Base-by-base conservation (phyloP, 306 rosid genomes). In the Carpinus viminea region DNA sequence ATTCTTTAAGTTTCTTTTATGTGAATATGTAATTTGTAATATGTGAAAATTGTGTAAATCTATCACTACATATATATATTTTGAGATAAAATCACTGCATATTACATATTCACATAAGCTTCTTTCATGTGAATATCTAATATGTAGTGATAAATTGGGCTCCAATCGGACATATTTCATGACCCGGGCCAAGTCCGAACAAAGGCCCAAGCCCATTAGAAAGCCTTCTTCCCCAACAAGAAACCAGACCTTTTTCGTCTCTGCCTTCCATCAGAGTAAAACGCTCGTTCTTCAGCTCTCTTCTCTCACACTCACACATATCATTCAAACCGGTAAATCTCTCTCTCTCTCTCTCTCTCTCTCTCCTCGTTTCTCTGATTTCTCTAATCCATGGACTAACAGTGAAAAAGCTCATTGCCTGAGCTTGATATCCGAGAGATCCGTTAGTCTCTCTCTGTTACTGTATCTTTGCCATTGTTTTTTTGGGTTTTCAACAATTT, bases 201-300 rank as follows among this genome's bases (percentile, higher is more conserved):
- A n/a, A 1, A 41, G 24, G 72, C 51, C 4, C 28, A 41, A 36
- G 51, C 50, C 26, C 31, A 41, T 18, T 2, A 0, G 2, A 38
- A 66, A 10, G 47, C 72, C 72, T 68, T 68, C 72, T 68, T 68
- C 51, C 72, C 26, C 72, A n/a, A 8, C 72, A 68, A 68, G 72
- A 68, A 68, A 68, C 15, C 8, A 7, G 52, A 68, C 48, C 51
- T 43, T 68, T 65, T 65, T 0, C 51, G 4, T 36, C 46, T 34
- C n/a, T 4, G 47, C 10, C 18, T 41, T 66, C 72, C 24, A 41
- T 9, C 43, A 31, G 65, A 31, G 43, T 31, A 62, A 31, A 62
- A 16, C 69, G 8, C 11, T 31, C 38, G 17, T 41, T 12, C 68
- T 61, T 26, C 7, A 15, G 65, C 71, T 18, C 26, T 8, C 71